Evolutionary conservation across 108 stramenopile species (phyloP).

Genomic region (Conticribra weissflogii): DNA sequence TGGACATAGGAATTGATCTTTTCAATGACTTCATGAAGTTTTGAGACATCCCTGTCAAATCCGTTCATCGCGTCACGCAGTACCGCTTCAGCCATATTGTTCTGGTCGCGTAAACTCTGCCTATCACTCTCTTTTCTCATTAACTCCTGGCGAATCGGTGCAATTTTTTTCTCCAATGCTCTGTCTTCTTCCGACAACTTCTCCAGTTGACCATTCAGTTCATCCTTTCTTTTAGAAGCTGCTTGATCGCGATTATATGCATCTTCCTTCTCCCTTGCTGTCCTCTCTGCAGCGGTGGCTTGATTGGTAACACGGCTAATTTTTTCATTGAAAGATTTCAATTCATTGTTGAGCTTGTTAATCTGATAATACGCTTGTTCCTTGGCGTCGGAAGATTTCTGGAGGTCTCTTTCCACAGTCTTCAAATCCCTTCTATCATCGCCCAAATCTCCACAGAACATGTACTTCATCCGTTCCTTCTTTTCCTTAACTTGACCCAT

Average conservation of each 20-base stretch:
- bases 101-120: conserved; percentile 32
- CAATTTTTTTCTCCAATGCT: conserved; percentile 54
- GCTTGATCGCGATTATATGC: conserved; percentile 66
- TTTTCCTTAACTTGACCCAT: conserved; percentile 60
- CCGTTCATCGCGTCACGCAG: conserved; percentile 29
- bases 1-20: conserved; percentile 32
- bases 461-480: conserved; percentile 36
- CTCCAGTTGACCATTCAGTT: conserved; percentile 50
- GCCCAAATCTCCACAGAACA: conserved; percentile 2
- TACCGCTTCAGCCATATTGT: conserved; percentile 48
- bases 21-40: conserved; percentile 38
- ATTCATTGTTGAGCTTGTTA: conserved; percentile 72
- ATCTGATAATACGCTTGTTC: conserved; percentile 62
- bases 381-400: conserved; percentile 51
- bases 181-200: conserved; percentile 50
- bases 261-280: conserved; percentile 64
- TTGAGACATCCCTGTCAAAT: conserved; percentile 50
- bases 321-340: conserved; percentile 55
- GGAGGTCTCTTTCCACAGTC: conserved; percentile 64
- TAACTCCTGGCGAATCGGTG: conserved; percentile 52
- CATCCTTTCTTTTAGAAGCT: conserved; percentile 47
- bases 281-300: conserved; percentile 55
- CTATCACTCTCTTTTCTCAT: conserved; percentile 52
- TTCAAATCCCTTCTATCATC: conserved; percentile 60
- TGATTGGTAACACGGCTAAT: conserved; percentile 42